Evolutionary conservation across 768 basidiomycete genomes (phyloP).

Genomic region (Termitomyces bulborhizus): DNA sequence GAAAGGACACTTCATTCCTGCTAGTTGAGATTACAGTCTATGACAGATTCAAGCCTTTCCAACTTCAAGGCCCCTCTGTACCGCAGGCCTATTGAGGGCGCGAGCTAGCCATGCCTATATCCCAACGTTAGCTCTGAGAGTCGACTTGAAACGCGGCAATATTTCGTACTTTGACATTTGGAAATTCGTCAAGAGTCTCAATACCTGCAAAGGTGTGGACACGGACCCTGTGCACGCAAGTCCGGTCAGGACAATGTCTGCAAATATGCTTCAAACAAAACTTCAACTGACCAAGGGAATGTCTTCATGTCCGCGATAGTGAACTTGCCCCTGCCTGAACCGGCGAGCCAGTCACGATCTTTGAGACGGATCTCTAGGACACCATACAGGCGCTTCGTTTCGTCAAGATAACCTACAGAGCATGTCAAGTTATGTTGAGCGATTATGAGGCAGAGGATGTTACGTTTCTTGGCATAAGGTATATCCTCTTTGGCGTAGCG

Average conservation of each 20-base stretch:
- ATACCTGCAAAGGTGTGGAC: constrained; percentile 34
- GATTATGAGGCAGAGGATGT: constrained; percentile 12
- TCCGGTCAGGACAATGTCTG: neutral
- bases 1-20: neutral
- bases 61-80: constrained; percentile 15
- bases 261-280: neutral
- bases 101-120: constrained; percentile 19
- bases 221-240: constrained; percentile 41
- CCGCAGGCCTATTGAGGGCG: constrained; percentile 15
- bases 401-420: constrained; percentile 61
- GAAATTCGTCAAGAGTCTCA: constrained; percentile 16
- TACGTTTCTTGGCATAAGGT: constrained; percentile 63
- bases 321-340: constrained; percentile 62
- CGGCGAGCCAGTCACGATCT: constrained; percentile 73
- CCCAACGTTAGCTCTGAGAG: neutral
- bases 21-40: neutral
- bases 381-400: constrained; percentile 78
- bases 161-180: constrained; percentile 18
- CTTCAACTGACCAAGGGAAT: constrained; percentile 45
- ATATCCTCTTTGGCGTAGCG: constrained; percentile 59
- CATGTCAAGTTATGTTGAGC: constrained; percentile 11
- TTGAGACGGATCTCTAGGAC: constrained; percentile 77
- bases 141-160: neutral
- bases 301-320: constrained; percentile 71
- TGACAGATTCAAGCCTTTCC: neutral